Evolutionary conservation across 371 early-diverging fungal genomes (phyloP).

Genomic region (Homolaphlyctis polyrhiza): DNA sequence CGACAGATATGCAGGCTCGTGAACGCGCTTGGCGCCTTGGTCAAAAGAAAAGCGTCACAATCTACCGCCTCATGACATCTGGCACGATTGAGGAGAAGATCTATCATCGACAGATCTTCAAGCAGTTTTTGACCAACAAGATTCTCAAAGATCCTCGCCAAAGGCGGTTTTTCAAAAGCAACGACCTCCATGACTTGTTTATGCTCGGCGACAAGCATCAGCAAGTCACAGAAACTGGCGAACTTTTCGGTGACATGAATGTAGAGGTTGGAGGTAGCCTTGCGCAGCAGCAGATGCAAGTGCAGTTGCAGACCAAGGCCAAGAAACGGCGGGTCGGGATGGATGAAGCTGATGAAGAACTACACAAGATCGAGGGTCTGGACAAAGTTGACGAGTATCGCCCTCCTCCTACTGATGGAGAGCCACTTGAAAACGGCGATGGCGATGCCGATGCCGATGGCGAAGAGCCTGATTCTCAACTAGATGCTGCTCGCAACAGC

Average conservation of each 20-base stretch:
- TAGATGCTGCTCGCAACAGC: conserved; percentile 5
- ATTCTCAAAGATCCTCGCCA: conserved; percentile 91
- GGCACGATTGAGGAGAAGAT: conserved; percentile 98
- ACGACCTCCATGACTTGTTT: conserved; percentile 81
- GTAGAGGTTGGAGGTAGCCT: no score
- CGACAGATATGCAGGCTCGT: conserved; percentile 94
- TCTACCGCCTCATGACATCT: conserved; percentile 95
- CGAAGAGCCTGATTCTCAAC: conserved; percentile 11
- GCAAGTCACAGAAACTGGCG: conserved; percentile 59
- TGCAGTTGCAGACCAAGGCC: no score
- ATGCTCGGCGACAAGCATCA: conserved; percentile 51
- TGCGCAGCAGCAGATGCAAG: conserved; percentile 12
- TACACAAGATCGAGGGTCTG: conserved; percentile 44
- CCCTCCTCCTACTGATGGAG: background rate
- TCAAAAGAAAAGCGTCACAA: conserved; percentile 82
- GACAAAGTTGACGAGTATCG: conserved; percentile 49
- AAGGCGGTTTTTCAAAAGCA: conserved; percentile 78
- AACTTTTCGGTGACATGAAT: conserved; percentile 51
- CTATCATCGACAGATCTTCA: conserved; percentile 96
- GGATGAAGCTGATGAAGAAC: conserved; percentile 11
- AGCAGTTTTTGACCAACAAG: conserved; percentile 92
- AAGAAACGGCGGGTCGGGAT: conserved; percentile 9
- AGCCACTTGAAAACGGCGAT: conserved; percentile 1
- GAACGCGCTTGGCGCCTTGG: conserved; percentile 97
- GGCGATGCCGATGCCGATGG: conserved; percentile 16